Base-by-base conservation (phyloP, 345 rosid species). In the Gossypium turneri region DNA sequence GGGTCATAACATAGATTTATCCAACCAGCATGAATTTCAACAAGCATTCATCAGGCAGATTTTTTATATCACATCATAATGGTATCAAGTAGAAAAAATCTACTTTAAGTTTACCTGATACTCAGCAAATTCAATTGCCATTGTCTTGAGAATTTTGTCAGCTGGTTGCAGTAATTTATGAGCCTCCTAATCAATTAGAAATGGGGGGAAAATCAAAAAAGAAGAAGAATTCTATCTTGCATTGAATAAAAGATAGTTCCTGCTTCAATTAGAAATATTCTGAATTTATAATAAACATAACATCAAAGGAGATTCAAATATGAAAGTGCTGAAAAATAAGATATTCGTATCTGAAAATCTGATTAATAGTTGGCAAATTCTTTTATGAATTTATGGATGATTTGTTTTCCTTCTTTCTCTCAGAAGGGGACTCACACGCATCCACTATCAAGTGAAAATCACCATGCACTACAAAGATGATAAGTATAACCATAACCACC, bases 161-260 rank as follows among this genome's bases (percentile, higher is more conserved):
- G 58, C 58, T 55, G 25, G 25, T n/a, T n/a, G 60, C 24, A 56
- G 60, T 56, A 56, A 56, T 56, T 56, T 56, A 56, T 56, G 60
- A 56, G 60, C 60, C 60, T 56, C 60, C 60, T 56, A 56, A 56
- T 56, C 22, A 56, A 56, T n/a, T n/a, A 19, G 60, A 56, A 56
- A 56, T 19, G 25, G 56, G 17, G 17, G 17, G 4, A 56, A 19
- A 19, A 17, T 56, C 20, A 17, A 53, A 17, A 55, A 20, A 9
- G 25, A 56, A 56, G 22, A 22, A 56, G 12, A 56, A 56, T 56
- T 9, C 20, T 19, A 56, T 55, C 27, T 56, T 56, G 25, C 27
- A 56, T 56, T 56, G 60, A 56, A 20, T 56, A 9, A 9, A 56
- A 56, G 20, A 56, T 56, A 56, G 60, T 56, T 19, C 12, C 20